These are phyloP conservation scores for Dendrobium officinale DNA, from an alignment of 106 monocot species.

Conservation along the genomic window DNA sequence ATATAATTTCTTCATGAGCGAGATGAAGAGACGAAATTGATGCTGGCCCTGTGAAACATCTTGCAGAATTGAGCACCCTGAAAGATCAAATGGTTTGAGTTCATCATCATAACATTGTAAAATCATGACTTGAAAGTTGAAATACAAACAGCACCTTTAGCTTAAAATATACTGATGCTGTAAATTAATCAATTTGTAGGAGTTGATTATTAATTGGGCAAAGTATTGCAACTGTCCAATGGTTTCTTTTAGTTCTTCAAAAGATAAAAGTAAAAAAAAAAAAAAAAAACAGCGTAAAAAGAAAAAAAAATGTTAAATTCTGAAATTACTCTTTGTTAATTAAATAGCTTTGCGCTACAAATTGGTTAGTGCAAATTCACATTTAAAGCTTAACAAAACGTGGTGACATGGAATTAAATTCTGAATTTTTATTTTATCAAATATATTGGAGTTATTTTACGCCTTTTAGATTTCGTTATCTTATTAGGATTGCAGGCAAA, in stretches of 20 bases:
- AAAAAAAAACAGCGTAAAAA: background rate
- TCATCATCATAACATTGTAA: background rate
- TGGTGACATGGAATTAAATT: background rate
- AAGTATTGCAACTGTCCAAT: background rate
- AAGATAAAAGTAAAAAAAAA: background rate
- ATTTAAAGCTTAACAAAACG: background rate
- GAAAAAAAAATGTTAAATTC: background rate
- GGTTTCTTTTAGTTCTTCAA: background rate
- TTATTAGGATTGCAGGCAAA: background rate
- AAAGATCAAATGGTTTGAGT: conserved; percentile 1
- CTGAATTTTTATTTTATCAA: background rate
- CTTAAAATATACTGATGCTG: background rate
- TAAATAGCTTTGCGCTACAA: background rate
- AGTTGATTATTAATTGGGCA: background rate
- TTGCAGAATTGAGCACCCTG: conserved; percentile 60
- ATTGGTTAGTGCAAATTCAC: background rate
- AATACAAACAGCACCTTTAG: background rate
- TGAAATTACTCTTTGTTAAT: background rate
- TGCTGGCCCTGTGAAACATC: conserved; percentile 24
- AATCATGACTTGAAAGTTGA: background rate
- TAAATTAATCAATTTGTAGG: background rate
- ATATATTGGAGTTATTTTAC: background rate
- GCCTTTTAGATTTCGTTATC: too few relatives aligned
- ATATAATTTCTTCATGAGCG: conserved; percentile 65
- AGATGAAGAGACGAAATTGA: conserved; percentile 41